A percentile compares a stretch with the other conserved stretches of the same genome.
Conservation (phyloP, 2,329 filamentous ascomycete species). For the Colletotrichum ledebouriae region DNA sequence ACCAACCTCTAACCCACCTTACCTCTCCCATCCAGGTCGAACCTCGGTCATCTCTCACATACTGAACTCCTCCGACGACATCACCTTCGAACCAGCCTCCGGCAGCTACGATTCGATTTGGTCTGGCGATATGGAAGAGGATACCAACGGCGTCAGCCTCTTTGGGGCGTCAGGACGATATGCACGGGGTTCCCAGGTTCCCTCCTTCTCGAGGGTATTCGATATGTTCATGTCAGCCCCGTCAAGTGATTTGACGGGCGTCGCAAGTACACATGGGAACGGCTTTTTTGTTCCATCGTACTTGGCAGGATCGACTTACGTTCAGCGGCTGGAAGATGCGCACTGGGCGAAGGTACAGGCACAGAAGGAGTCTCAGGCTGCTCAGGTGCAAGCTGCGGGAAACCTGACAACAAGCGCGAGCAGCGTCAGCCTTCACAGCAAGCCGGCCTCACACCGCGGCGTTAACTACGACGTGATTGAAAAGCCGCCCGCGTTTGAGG, state of each 20-base stretch:
- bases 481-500: slow-evolving; percentile 71
- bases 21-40: slow-evolving; percentile 53
- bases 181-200: slow-evolving; percentile 49
- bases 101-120: slow-evolving; percentile 44
- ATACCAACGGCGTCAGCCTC: slow-evolving; percentile 48
- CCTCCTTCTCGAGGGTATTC: slow-evolving; percentile 66
- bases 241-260: slow-evolving; percentile 42
- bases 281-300: slow-evolving; percentile 88
- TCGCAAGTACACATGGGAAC: slow-evolving; percentile 49
- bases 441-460: slow-evolving; percentile 76
- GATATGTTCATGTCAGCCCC: slow-evolving; percentile 59
- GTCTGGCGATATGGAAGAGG: slow-evolving; percentile 51
- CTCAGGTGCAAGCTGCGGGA: slow-evolving; percentile 56
- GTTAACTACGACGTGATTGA: slow-evolving; percentile 90
- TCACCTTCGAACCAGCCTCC: slow-evolving; percentile 51
- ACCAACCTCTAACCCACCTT: slow-evolving; percentile 53
- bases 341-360: slow-evolving; percentile 71
- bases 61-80: slow-evolving; percentile 62
- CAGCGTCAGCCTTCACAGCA: slow-evolving; percentile 66
- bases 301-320: slow-evolving; percentile 81
- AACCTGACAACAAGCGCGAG: slow-evolving; percentile 66
- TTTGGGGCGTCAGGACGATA: slow-evolving; percentile 46
- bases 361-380: slow-evolving; percentile 62
- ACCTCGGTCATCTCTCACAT: slow-evolving; percentile 67
- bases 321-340: slow-evolving; percentile 79